Conservation (phyloP, 1,284 basidiomycete species). For the Marasmius fiardii region DNA sequence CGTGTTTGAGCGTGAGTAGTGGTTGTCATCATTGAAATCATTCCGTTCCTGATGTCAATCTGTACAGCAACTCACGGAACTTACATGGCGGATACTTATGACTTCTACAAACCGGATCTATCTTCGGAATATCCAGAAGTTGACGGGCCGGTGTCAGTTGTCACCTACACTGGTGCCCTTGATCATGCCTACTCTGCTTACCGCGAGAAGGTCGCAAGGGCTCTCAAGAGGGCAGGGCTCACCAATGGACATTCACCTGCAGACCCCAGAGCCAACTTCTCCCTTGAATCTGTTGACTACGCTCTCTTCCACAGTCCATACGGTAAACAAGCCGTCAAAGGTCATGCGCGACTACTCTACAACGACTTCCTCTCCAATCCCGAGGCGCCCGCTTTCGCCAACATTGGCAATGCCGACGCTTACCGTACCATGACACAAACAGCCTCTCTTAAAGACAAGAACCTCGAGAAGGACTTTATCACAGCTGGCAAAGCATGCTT, state of each 20-base stretch:
- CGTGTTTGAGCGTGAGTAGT: slow-evolving; percentile 88
- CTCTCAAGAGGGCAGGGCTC: slow-evolving; percentile 46
- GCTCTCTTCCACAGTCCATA: slow-evolving; percentile 94
- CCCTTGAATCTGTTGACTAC: slow-evolving; percentile 83
- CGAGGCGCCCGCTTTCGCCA: slow-evolving; percentile 68
- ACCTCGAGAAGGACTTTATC: slow-evolving; percentile 93
- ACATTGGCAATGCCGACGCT: slow-evolving; percentile 66
- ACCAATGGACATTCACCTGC: slow-evolving; percentile 33
- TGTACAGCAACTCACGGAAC: slow-evolving; percentile 90
- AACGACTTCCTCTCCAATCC: slow-evolving; percentile 92
- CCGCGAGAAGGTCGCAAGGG: slow-evolving; percentile 79
- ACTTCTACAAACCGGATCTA: slow-evolving; percentile 97
- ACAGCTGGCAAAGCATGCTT: slow-evolving; percentile 61
- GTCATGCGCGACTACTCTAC: slow-evolving; percentile 88
- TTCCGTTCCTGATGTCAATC: slow-evolving; percentile 11
- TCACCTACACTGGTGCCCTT: slow-evolving; percentile 92
- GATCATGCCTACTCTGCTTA: slow-evolving; percentile 89
- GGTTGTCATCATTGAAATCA: slow-evolving; percentile 1
- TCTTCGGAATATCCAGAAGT: slow-evolving; percentile 95
- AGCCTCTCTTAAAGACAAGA: slow-evolving; percentile 88
- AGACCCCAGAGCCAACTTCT: slow-evolving; percentile 48
- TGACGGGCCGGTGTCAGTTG: slow-evolving; percentile 95
- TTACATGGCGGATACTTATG: slow-evolving; percentile 97
- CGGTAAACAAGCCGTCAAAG: slow-evolving; percentile 98
- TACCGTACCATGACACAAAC: slow-evolving; percentile 67